Evolutionary conservation across 768 basidiomycete genomes (phyloP), one percentile per base, ranked within the genome.

Genomic region (Lactarius hengduanensis): DNA sequence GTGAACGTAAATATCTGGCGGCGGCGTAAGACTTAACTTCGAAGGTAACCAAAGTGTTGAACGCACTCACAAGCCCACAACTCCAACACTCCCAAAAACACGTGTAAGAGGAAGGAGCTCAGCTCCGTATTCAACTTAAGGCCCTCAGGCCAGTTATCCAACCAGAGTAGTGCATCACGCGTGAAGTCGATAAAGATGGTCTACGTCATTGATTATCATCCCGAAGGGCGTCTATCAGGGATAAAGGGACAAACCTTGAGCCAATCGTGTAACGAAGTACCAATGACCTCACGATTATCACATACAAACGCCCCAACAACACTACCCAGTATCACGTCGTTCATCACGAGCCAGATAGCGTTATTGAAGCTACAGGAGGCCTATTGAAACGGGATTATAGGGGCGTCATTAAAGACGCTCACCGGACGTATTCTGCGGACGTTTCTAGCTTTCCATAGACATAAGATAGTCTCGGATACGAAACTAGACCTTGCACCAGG

Each of bases 111-210:
- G 74, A 97, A 90, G 30, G 81, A 80, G 71, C 93, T 92, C n/a
- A 99, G 82, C 71, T 98, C 92, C 0, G 93, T 92, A 73, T 98
- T 98, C 61, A 99, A 86, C 76, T 99, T 99, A 47, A 99, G 78
- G 1, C 97, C 96, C 1, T 89, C 94, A 0, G 96, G 96, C 96
- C 96, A 98, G 67, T 90, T 86, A 74, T 97, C 91, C 15, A 99
- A 81, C 96, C 95, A 98, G 1, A 80, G 71, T 2, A 98, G 79
- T 0, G 82, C 80, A 18, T 78, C 77, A 53, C 83, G 82, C 10
- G 90, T 74, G 57, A 78, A 76, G 3, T 79, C 73, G 6, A 90
- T 78, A 1, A 87, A 73, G 66, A 80, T 77, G 38, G 66, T 64
- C 79, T 84, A 71, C 53, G 3, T 40, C n/a, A 28, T 28, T 61